These are phyloP conservation scores for Blastobotrys buckinghamii DNA, from an alignment of 1,139 yeast genomes.

Conservation along the genomic window DNA sequence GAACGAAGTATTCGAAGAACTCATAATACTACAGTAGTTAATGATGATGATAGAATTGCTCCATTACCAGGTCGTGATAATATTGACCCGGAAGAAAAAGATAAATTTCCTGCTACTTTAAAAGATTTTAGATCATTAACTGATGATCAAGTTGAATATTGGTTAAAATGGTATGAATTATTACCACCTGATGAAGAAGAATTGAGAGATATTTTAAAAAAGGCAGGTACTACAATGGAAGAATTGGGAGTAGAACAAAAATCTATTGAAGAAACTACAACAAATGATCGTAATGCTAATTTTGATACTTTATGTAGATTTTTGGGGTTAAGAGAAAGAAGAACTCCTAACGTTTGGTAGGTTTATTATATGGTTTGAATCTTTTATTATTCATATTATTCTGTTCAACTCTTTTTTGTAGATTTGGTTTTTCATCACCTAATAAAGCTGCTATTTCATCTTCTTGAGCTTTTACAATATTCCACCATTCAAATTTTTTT, in stretches of 20 bases:
- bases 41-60: slow-evolving; percentile 40
- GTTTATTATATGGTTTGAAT: slow-evolving; percentile 6
- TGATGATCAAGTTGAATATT: slow-evolving; percentile 42
- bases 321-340: slow-evolving; percentile 55
- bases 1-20: slow-evolving; percentile 35
- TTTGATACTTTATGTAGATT: slow-evolving; percentile 63
- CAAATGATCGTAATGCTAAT: slow-evolving; percentile 45
- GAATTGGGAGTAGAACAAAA: slow-evolving; percentile 30
- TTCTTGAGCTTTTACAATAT: slow-evolving; percentile 65
- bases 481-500: slow-evolving; percentile 80
- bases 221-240: slow-evolving; percentile 36
- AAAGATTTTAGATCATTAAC: slow-evolving; percentile 46
- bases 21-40: slow-evolving; percentile 32
- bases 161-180: slow-evolving; percentile 62
- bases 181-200: slow-evolving; percentile 34
- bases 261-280: slow-evolving; percentile 22
- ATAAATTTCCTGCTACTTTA: slow-evolving; percentile 53
- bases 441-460: slow-evolving; percentile 25
- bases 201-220: slow-evolving; percentile 25
- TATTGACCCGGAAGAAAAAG: slow-evolving; percentile 43
- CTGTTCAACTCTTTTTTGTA: neutral
- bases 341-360: slow-evolving; percentile 48
- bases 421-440: neutral
- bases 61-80: slow-evolving; percentile 71
- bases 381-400: neutral